These are phyloP conservation scores for Nicotiana rustica DNA, from an alignment of 305 asterid species.

Conservation along the genomic window DNA sequence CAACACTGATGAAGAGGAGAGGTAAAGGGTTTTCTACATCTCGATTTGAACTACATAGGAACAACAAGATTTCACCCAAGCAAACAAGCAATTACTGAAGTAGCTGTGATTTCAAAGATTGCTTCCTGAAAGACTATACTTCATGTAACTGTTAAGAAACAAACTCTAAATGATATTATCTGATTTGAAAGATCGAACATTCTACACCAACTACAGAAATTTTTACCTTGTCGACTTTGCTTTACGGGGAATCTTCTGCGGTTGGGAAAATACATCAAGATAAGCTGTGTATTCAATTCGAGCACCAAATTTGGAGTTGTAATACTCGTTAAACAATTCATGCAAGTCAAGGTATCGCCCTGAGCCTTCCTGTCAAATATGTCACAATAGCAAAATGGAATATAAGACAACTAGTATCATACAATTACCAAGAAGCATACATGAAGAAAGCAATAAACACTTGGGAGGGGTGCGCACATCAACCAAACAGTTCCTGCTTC, in stretches of 20 bases:
- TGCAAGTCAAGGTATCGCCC: conserved; percentile 98
- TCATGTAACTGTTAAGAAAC: conserved; percentile 28
- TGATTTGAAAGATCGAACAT: conserved; percentile 1
- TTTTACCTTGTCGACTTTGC: conserved; percentile 78
- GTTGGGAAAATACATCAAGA: conserved; percentile 77
- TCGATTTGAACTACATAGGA: background rate
- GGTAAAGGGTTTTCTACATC: background rate
- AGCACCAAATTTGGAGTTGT: conserved; percentile 88
- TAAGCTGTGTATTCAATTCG: conserved; percentile 80
- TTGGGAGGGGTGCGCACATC: background rate
- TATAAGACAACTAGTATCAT: background rate
- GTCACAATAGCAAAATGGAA: conserved; percentile 12
- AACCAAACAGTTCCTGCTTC: background rate
- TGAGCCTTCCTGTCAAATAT: conserved; percentile 69
- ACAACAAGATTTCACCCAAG: conserved; percentile 1
- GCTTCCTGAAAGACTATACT: background rate
- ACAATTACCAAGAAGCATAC: conserved; percentile 6
- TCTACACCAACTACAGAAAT: background rate
- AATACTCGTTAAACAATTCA: conserved; percentile 80
- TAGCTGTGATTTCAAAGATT: conserved; percentile 5
- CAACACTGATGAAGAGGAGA: background rate
- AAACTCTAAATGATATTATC: background rate
- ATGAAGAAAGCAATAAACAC: conserved; percentile 13
- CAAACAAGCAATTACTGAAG: background rate
- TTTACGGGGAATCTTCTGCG: conserved; percentile 66